Percentiles rank a stretch among this genome's conserved stretches.
phyloP scores from a whole-genome alignment of 2,329 filamentous ascomycete species.

The Ophiostoma sp. region DNA sequence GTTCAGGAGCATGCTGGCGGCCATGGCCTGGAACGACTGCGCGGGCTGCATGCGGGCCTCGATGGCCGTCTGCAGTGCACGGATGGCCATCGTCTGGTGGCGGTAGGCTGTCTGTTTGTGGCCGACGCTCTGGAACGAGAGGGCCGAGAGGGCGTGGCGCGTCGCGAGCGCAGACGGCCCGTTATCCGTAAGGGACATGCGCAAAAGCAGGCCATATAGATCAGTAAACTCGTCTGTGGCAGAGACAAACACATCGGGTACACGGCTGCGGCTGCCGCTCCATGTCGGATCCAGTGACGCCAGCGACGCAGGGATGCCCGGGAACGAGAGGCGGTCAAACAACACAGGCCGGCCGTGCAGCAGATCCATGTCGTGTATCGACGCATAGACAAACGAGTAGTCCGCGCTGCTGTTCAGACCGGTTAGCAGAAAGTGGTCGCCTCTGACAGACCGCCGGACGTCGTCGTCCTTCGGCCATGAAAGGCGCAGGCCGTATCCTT shows the following conservation, averaged over 20 bases:
- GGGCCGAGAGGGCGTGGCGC: conserved; percentile 25
- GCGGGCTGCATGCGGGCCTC: conserved; percentile 6
- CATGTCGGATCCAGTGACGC: neutral
- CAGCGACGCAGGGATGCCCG: neutral
- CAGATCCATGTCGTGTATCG: neutral
- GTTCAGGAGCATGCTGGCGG: conserved; percentile 26
- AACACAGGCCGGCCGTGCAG: neutral
- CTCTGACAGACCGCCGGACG: neutral
- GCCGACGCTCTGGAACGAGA: conserved; percentile 24
- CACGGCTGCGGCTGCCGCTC: conserved; percentile 18
- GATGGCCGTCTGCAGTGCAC: conserved; percentile 22
- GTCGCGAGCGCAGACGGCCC: conserved; percentile 22
- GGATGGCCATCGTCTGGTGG: conserved; percentile 22
- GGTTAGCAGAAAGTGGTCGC: neutral
- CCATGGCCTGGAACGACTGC: conserved; percentile 25
- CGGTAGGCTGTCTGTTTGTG: conserved; percentile 14
- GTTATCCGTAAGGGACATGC: conserved; percentile 27
- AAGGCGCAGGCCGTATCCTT: conserved; percentile 24
- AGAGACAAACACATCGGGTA: conserved; percentile 22
- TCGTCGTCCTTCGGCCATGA: conserved; percentile 24
- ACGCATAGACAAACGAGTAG: neutral
- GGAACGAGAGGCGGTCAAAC: neutral
- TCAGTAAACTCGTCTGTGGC: conserved; percentile 22
- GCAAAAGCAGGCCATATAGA: conserved; percentile 27
- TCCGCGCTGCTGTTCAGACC: neutral